These are phyloP conservation scores for Scytalidium lignicola DNA, from an alignment of 2,329 filamentous ascomycete species.

Conservation along the genomic window DNA sequence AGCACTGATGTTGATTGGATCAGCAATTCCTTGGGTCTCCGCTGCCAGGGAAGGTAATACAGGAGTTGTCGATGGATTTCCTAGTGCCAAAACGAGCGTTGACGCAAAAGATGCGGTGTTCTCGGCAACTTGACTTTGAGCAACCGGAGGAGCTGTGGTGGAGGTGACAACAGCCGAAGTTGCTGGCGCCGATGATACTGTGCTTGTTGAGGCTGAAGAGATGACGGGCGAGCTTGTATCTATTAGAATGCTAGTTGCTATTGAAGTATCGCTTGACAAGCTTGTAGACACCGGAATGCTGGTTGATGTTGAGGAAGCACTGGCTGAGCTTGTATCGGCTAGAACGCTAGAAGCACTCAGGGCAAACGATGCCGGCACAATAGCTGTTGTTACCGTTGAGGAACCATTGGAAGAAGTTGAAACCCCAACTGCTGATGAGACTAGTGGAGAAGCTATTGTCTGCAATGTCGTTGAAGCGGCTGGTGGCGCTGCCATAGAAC, in stretches of 20 bases:
- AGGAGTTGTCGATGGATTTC: background rate
- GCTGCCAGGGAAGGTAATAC: background rate
- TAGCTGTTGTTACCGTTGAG: constrained; percentile 5
- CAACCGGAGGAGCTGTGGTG: background rate
- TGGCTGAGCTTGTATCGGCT: background rate
- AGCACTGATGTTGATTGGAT: constrained; percentile 22
- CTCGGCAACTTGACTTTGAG: background rate
- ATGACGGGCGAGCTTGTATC: background rate
- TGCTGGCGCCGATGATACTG: background rate
- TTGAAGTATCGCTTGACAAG: background rate
- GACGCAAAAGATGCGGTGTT: background rate
- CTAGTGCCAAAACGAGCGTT: background rate
- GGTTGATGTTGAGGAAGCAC: background rate
- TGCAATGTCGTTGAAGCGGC: constrained; percentile 2
- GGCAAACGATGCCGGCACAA: constrained; percentile 1
- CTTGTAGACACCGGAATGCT: background rate
- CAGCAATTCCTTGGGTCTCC: background rate
- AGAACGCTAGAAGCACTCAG: background rate
- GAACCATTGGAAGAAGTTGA: too few relatives aligned
- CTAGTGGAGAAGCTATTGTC: background rate
- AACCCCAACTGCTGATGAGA: background rate
- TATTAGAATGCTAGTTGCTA: background rate
- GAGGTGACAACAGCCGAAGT: background rate
- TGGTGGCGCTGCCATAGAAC: background rate
- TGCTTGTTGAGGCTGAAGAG: background rate